phyloP scores from a whole-genome alignment of 768 basidiomycete genomes.

The Antrodiella citrinella region DNA sequence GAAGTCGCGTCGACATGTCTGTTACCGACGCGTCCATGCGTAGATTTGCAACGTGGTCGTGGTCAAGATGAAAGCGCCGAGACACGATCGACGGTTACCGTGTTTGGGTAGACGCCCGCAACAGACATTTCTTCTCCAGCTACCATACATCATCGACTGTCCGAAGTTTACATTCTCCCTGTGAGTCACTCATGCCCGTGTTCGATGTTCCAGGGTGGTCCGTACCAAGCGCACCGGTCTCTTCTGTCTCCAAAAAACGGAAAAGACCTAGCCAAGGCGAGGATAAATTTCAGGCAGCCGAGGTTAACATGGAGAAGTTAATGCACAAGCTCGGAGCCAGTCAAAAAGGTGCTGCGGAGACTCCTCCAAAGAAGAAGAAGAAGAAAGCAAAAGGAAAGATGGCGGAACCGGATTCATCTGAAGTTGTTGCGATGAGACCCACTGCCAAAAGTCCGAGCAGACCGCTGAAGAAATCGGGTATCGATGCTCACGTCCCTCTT shows the following conservation, averaged over 20 bases:
- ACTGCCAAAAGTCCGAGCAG: not conserved
- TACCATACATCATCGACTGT: too few relatives aligned
- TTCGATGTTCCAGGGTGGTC: conserved; percentile 30
- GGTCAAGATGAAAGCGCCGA: too few relatives aligned
- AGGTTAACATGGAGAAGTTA: conserved; percentile 26
- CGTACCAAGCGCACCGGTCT: conserved; percentile 17
- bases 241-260: conserved; percentile 18
- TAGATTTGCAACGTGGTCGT: too few relatives aligned
- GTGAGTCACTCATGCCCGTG: too few relatives aligned
- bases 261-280: conserved; percentile 20
- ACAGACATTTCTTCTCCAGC: too few relatives aligned
- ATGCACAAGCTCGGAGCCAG: conserved; percentile 11
- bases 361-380: conserved; percentile 5
- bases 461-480: not conserved
- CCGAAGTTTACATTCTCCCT: too few relatives aligned
- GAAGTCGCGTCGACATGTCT: too few relatives aligned
- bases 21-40: too few relatives aligned
- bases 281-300: conserved; percentile 18
- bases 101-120: too few relatives aligned
- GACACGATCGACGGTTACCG: too few relatives aligned
- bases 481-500: not conserved
- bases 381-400: conserved; percentile 4
- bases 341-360: conserved; percentile 6
- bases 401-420: not conserved
- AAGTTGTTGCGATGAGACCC: not conserved